Percentiles rank a stretch among this genome's conserved stretches.
Evolutionary conservation across 2,329 filamentous ascomycete genomes (phyloP).

Genomic region (Aspergillus cejpii): DNA sequence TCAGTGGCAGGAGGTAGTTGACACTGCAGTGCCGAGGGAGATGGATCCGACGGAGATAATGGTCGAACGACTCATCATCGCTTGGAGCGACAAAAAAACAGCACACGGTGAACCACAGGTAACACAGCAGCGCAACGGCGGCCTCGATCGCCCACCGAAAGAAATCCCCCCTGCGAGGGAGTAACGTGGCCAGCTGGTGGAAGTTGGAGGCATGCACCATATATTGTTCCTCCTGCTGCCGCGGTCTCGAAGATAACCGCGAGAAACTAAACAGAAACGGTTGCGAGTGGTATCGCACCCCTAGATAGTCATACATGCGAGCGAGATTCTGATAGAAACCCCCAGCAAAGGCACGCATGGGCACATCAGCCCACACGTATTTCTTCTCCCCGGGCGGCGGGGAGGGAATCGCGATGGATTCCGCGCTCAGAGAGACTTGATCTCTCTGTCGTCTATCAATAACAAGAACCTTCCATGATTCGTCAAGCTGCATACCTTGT

Average conservation of each 20-base stretch:
- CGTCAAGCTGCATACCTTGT: constrained; percentile 33
- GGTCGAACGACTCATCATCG: constrained; percentile 41
- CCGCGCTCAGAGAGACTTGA: constrained; percentile 4
- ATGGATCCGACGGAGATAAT: constrained; percentile 48
- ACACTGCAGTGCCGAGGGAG: constrained; percentile 45
- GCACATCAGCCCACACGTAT: constrained; percentile 42
- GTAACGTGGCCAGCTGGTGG: constrained; percentile 45
- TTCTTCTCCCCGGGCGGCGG: constrained; percentile 1
- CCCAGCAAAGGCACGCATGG: constrained; percentile 48
- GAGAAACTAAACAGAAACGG: constrained; percentile 52
- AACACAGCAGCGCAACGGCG: constrained; percentile 44
- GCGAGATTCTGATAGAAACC: constrained; percentile 52
- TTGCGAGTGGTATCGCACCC: constrained; percentile 45
- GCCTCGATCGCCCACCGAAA: constrained; percentile 42
- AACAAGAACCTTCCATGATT: not conserved
- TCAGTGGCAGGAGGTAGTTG: constrained; percentile 50
- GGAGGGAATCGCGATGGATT: not conserved
- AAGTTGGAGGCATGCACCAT: constrained; percentile 52
- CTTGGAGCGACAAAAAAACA: constrained; percentile 45
- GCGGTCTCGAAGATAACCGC: constrained; percentile 17
- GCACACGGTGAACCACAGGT: constrained; percentile 50
- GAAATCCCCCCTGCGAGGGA: constrained; percentile 32
- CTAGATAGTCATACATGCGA: constrained; percentile 52
- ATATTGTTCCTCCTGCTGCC: constrained; percentile 29
- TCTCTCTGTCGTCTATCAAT: not conserved